A percentile compares a stretch with the other conserved stretches of the same genome.
phyloP scores from a whole-genome alignment of 139 green algal species.

The Marvania coccoides region DNA sequence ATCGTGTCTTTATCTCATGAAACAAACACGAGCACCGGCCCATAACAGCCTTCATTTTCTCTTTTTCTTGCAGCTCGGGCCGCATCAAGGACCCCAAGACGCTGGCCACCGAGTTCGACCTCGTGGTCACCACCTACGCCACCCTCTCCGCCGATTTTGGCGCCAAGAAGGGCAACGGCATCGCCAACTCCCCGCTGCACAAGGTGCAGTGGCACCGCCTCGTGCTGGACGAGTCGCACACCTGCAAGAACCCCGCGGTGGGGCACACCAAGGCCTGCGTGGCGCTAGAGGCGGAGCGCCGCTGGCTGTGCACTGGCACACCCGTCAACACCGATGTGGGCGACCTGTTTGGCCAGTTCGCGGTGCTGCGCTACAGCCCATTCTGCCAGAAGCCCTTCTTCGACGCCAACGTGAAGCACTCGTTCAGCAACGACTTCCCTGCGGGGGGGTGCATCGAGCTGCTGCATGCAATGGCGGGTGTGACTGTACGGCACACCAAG shows the following conservation, averaged over 20 bases:
- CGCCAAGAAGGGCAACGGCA: neutral
- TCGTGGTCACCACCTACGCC: conserved; percentile 57
- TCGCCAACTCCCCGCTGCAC: conserved; percentile 11
- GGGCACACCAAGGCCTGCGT: conserved; percentile 19
- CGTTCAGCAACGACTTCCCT: neutral
- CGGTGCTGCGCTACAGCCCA: conserved; percentile 16
- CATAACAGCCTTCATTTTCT: neutral
- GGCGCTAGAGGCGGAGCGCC: conserved; percentile 10
- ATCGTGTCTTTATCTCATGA: too few relatives aligned
- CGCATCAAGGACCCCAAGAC: conserved; percentile 24
- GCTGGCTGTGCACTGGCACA: conserved; percentile 42
- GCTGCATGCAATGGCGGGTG: conserved; percentile 35
- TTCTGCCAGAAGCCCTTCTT: conserved; percentile 46
- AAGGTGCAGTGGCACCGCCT: conserved; percentile 39
- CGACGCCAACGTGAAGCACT: conserved; percentile 22
- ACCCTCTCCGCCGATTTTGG: conserved; percentile 39
- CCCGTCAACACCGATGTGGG: conserved; percentile 48
- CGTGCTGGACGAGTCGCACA: conserved; percentile 45
- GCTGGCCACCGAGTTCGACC: conserved; percentile 47
- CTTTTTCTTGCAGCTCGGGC: neutral
- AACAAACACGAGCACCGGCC: too few relatives aligned
- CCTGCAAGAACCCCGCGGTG: conserved; percentile 28
- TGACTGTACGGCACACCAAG: conserved; percentile 67
- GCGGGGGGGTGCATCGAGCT: conserved; percentile 13
- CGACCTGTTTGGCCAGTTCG: conserved; percentile 49